Percentiles rank a stretch among this genome's conserved stretches.
phyloP scores from a whole-genome alignment of 129 eudicot genomes.

The Kitagawia praeruptora region DNA sequence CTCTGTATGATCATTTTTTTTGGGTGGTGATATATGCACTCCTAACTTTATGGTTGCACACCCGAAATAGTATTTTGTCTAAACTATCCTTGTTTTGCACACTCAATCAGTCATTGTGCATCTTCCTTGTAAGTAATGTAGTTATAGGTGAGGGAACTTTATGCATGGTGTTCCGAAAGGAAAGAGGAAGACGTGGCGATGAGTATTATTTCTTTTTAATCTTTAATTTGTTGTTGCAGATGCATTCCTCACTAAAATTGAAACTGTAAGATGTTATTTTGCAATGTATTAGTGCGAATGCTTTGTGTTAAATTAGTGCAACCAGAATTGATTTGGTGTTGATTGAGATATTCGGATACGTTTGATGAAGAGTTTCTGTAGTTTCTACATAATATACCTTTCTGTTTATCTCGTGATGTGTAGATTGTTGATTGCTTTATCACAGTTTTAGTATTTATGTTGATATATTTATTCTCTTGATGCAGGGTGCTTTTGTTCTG shows the following conservation, averaged over 20 bases:
- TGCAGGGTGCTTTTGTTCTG: constrained; percentile 68
- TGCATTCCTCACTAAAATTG: neutral
- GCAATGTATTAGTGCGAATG: neutral
- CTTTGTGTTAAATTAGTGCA: neutral
- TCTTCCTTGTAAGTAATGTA: neutral
- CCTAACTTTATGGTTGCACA: too few relatives aligned
- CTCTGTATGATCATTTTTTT: neutral
- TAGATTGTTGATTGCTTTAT: neutral
- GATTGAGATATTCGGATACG: neutral
- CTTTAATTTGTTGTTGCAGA: too few relatives aligned
- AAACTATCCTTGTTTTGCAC: too few relatives aligned
- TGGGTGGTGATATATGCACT: too few relatives aligned
- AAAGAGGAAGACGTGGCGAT: too few relatives aligned
- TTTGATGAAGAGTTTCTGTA: neutral
- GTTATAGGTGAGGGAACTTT: too few relatives aligned
- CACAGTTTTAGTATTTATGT: neutral
- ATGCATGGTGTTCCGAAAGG: too few relatives aligned
- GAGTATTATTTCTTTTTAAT: too few relatives aligned
- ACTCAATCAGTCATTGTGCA: too few relatives aligned
- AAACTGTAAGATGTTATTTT: neutral
- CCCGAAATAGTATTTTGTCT: too few relatives aligned
- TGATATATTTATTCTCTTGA: constrained; percentile 7
- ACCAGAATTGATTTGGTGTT: neutral
- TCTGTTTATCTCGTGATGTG: neutral
- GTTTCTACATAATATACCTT: neutral